Evolutionary conservation across 345 rosid genomes (phyloP).

Genomic region (Turnera subulata): DNA sequence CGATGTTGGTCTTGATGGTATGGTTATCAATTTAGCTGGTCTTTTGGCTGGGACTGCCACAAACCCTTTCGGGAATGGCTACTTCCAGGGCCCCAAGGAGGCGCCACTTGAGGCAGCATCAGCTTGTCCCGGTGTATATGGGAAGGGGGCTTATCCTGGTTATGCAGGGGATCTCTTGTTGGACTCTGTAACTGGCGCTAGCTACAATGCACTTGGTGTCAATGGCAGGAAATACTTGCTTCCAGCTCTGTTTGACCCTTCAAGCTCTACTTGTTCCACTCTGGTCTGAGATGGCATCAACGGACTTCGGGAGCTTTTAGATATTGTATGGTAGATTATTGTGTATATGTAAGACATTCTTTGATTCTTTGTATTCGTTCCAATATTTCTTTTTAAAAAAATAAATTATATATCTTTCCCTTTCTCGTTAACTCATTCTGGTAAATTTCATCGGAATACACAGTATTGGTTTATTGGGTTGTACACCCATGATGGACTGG

Average conservation of each 20-base stretch:
- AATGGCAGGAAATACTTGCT: conserved; percentile 24
- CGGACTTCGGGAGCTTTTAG: neutral
- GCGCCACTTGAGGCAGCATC: conserved; percentile 23
- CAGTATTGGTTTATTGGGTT: too few species aligned
- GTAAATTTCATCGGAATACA: too few species aligned
- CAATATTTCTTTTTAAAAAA: too few species aligned
- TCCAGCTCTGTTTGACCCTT: conserved; percentile 20
- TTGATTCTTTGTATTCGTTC: conserved; percentile 7
- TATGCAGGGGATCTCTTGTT: conserved; percentile 20
- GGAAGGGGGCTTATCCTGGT: conserved; percentile 21
- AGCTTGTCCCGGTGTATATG: conserved; percentile 14
- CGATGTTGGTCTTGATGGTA: conserved; percentile 22
- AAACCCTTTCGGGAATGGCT: conserved; percentile 22
- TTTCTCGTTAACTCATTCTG: too few species aligned
- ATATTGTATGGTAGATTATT: neutral
- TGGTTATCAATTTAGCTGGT: conserved; percentile 20
- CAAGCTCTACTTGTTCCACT: conserved; percentile 11
- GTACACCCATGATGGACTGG: too few species aligned
- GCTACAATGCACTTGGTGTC: conserved; percentile 21
- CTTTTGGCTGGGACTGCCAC: conserved; percentile 21
- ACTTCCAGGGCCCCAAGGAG: conserved; percentile 19
- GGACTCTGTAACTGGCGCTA: conserved; percentile 19
- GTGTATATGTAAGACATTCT: neutral
- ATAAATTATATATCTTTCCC: too few species aligned
- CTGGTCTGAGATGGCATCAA: conserved; percentile 3